A percentile compares a stretch with the other conserved stretches of the same genome.
Evolutionary conservation across 1,284 basidiomycete genomes (phyloP).

Genomic region (Athelia psychrophila): DNA sequence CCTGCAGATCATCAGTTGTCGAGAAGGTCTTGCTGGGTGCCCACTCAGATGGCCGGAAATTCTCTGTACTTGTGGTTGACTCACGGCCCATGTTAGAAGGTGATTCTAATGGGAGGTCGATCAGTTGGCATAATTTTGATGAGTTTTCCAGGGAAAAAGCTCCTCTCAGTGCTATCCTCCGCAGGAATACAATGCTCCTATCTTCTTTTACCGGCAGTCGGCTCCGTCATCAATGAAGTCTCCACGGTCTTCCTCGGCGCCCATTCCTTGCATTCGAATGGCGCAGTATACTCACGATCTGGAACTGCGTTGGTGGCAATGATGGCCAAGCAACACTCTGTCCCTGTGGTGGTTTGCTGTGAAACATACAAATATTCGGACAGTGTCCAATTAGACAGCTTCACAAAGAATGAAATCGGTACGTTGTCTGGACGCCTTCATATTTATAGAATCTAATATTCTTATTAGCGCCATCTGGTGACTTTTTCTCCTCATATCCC

Average conservation of each 20-base stretch:
- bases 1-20: slow-evolving; percentile 84
- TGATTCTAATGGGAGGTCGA: slow-evolving; percentile 19
- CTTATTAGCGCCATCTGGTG: neutral
- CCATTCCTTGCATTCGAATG: slow-evolving; percentile 93
- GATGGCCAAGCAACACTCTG: slow-evolving; percentile 87
- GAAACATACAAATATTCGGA: slow-evolving; percentile 99
- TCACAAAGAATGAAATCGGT: slow-evolving; percentile 96
- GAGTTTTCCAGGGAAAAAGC: slow-evolving; percentile 62
- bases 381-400: slow-evolving; percentile 88
- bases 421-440: slow-evolving; percentile 18
- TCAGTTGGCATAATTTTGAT: slow-evolving; percentile 6
- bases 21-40: slow-evolving; percentile 88
- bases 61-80: slow-evolving; percentile 94
- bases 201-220: slow-evolving; percentile 85
- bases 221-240: slow-evolving; percentile 78
- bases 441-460: neutral
- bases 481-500: slow-evolving; percentile 24
- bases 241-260: slow-evolving; percentile 90
- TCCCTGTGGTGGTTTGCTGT: slow-evolving; percentile 95
- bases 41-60: slow-evolving; percentile 67
- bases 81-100: slow-evolving; percentile 93
- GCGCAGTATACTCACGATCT: slow-evolving; percentile 90
- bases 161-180: slow-evolving; percentile 72
- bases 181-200: slow-evolving; percentile 89
- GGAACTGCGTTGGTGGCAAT: slow-evolving; percentile 96